A percentile compares a stretch with the other conserved stretches of the same genome.
Conservation (phyloP, 371 early-diverging fungal species). For the Mucor piriformis region DNA sequence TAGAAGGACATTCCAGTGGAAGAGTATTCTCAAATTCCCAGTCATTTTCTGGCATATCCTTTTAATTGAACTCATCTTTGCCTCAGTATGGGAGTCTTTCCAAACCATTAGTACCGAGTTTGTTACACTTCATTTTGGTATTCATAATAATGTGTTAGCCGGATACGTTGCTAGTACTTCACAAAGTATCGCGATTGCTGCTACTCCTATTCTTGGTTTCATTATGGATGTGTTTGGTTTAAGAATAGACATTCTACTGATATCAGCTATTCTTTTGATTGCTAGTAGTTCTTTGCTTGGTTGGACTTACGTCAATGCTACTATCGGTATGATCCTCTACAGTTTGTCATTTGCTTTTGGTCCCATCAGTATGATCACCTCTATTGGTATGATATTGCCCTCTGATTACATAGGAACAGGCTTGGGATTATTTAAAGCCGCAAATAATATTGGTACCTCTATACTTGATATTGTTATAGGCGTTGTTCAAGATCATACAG, state of each 20-base stretch:
- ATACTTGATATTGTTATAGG: no score
- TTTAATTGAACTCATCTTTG: slow-evolving; percentile 43
- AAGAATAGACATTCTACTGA: slow-evolving; percentile 20
- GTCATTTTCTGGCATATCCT: no score
- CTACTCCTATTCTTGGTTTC: slow-evolving; percentile 66
- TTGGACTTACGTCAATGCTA: slow-evolving; percentile 45
- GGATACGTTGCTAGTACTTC: slow-evolving; percentile 59
- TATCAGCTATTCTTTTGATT: no score
- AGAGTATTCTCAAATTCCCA: slow-evolving; percentile 35
- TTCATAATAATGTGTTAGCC: slow-evolving; percentile 30
- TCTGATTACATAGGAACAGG: slow-evolving; percentile 69
- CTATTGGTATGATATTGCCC: no score
- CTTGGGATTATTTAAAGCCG: slow-evolving; percentile 66
- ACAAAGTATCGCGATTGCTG: slow-evolving; percentile 66
- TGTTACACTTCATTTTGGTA: slow-evolving; percentile 38
- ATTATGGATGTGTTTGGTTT: slow-evolving; percentile 60
- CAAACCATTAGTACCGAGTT: slow-evolving; percentile 48
- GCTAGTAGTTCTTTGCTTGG: slow-evolving; percentile 30
- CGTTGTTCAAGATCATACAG: slow-evolving; percentile 61
- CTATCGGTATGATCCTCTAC: slow-evolving; percentile 65
- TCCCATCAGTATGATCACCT: slow-evolving; percentile 67
- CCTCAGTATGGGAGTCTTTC: slow-evolving; percentile 53
- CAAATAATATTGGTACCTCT: slow-evolving; percentile 64
- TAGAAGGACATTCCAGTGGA: slow-evolving; percentile 31
- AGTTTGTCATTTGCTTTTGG: slow-evolving; percentile 67